A percentile compares a stretch with the other conserved stretches of the same genome.
Evolutionary conservation across 192 early-diverging fungal species (phyloP).

Genomic region (Umbelopsis isabellina): DNA sequence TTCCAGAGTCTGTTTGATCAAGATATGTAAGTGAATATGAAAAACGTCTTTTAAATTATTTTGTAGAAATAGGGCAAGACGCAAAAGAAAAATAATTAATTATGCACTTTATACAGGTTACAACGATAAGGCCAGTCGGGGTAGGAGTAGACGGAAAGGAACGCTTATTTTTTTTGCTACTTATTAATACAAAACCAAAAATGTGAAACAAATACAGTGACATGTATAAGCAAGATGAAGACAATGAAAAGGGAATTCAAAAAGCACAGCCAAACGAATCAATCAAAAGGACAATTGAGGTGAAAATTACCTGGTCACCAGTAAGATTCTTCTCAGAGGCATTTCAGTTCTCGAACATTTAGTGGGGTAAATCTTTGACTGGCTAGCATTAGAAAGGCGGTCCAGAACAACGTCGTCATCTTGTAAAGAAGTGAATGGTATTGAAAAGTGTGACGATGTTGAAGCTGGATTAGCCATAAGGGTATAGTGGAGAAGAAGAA

Average conservation of each 20-base stretch:
- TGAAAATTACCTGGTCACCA: slow-evolving; percentile 19
- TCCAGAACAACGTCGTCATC: slow-evolving; percentile 23
- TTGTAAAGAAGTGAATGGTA: slow-evolving; percentile 8
- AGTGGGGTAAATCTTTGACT: slow-evolving; percentile 19
- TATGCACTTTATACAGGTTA: too few relatives aligned
- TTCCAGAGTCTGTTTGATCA: slow-evolving; percentile 16
- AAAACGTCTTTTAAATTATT: not conserved
- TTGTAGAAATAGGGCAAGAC: too few relatives aligned
- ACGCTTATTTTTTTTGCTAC: too few relatives aligned
- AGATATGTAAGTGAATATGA: not conserved
- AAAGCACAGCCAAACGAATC: not conserved
- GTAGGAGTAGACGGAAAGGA: not conserved
- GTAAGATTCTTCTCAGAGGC: slow-evolving; percentile 20
- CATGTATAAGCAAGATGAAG: not conserved
- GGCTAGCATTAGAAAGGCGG: slow-evolving; percentile 19
- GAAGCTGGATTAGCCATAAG: slow-evolving; percentile 23
- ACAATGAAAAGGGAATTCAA: not conserved
- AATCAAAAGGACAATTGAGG: not conserved
- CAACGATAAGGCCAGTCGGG: not conserved
- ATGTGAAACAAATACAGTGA: not conserved
- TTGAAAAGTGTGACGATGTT: slow-evolving; percentile 18
- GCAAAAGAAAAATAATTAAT: too few relatives aligned
- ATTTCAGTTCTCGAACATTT: slow-evolving; percentile 22
- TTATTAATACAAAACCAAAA: slow-evolving; percentile 20
- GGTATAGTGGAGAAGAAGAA: not conserved